Evolutionary conservation across 2,329 filamentous ascomycete genomes (phyloP).

Genomic region (Hymenoscyphus scutula): DNA sequence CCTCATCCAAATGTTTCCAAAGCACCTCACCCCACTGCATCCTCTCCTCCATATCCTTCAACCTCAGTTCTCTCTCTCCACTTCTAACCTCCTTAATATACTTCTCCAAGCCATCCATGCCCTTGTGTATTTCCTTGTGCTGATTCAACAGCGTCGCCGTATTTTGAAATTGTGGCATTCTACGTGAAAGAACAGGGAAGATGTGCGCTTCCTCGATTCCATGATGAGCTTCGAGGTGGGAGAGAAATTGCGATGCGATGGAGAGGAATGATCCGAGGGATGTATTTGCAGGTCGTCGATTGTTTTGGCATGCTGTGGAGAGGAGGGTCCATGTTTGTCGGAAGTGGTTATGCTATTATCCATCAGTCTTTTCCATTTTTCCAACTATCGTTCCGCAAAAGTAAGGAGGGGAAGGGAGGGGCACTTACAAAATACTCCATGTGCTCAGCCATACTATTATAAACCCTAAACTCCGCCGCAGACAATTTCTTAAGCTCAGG

Average conservation of each 20-base stretch:
- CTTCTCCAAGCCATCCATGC: slow-evolving; percentile 63
- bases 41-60: slow-evolving; percentile 64
- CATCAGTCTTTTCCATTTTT: neutral
- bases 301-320: slow-evolving; percentile 59
- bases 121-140: slow-evolving; percentile 75
- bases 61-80: slow-evolving; percentile 60
- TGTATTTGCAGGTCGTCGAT: slow-evolving; percentile 60
- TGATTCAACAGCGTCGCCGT: slow-evolving; percentile 68
- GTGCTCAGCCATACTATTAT: slow-evolving; percentile 60
- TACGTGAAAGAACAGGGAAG: slow-evolving; percentile 72
- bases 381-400: neutral
- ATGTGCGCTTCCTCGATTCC: slow-evolving; percentile 78
- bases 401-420: neutral
- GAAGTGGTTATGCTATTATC: slow-evolving; percentile 69
- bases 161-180: slow-evolving; percentile 73
- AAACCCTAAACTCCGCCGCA: slow-evolving; percentile 55
- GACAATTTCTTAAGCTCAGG: slow-evolving; percentile 51
- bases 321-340: slow-evolving; percentile 70
- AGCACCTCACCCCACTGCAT: slow-evolving; percentile 75
- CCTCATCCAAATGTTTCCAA: slow-evolving; percentile 80
- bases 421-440: slow-evolving; percentile 62
- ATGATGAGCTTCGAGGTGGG: slow-evolving; percentile 74
- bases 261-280: slow-evolving; percentile 67
- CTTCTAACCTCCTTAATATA: slow-evolving; percentile 62
- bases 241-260: slow-evolving; percentile 66